Conservation (phyloP, 257 asterid genomes). For the Solanum paucissectum region DNA sequence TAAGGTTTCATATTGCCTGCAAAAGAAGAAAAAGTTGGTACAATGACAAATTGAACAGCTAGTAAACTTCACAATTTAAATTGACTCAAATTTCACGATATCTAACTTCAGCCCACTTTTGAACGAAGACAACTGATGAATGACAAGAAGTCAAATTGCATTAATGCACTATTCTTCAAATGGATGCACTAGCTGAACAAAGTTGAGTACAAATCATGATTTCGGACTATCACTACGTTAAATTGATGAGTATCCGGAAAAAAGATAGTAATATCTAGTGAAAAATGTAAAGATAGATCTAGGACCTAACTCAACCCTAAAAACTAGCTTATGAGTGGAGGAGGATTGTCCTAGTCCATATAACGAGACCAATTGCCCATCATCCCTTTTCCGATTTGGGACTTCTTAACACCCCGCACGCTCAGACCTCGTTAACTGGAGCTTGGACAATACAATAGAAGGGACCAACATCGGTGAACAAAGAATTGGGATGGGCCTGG, state of each 20-base stretch:
- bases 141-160: neutral
- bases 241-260: neutral
- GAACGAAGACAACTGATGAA: neutral
- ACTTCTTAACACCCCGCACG: neutral
- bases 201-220: neutral
- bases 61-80: neutral
- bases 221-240: neutral
- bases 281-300: neutral
- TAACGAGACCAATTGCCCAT: neutral
- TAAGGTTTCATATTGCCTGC: constrained; percentile 63
- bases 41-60: neutral
- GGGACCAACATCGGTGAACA: neutral
- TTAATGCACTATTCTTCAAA: neutral
- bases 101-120: neutral
- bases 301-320: neutral
- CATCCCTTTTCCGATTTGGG: neutral
- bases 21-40: neutral
- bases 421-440: neutral
- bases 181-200: neutral
- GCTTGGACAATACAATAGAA: neutral
- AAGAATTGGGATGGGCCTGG: neutral
- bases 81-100: neutral
- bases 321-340: neutral
- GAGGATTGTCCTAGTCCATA: neutral
- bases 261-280: neutral